Percentiles rank a stretch among this genome's conserved stretches.
These are phyloP conservation scores for Pythium brassicae DNA, from an alignment of 352 stramenopile genomes.

Conservation along the genomic window DNA sequence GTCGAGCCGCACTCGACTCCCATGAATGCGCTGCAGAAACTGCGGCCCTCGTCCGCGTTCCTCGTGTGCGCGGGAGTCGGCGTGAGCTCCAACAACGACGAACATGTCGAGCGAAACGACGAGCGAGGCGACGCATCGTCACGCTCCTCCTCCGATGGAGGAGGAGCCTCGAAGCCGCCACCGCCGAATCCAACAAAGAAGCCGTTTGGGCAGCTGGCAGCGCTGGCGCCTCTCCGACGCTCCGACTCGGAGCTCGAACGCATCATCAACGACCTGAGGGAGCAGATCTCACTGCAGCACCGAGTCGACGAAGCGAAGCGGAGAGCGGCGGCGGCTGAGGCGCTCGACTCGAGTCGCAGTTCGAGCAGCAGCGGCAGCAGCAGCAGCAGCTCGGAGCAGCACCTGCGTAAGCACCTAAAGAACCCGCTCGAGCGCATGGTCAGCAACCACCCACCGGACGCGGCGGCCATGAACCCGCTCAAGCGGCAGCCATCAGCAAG, in stretches of 20 bases:
- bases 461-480: conserved; percentile 1
- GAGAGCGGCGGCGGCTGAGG: not conserved
- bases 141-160: not conserved
- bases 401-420: conserved; percentile 49
- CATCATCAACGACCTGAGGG: conserved; percentile 59
- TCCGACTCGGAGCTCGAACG: conserved; percentile 61
- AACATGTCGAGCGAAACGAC: not conserved
- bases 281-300: conserved; percentile 47
- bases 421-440: conserved; percentile 57
- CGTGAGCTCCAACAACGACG: conserved; percentile 13
- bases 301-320: conserved; percentile 12
- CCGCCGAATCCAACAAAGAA: conserved; percentile 2
- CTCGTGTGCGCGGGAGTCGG: conserved; percentile 10
- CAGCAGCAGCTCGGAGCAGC: conserved; percentile 5
- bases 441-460: conserved; percentile 7
- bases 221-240: conserved; percentile 15
- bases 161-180: not conserved
- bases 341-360: conserved; percentile 10
- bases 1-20: too few species aligned
- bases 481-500: conserved; percentile 7
- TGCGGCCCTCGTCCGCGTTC: conserved; percentile 1
- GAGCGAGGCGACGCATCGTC: not conserved
- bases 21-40: not conserved
- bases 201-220: not conserved
- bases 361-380: not conserved